These are phyloP conservation scores for Hamamelis virginiana DNA, from an alignment of 164 flowering plant genomes.

Conservation along the genomic window DNA sequence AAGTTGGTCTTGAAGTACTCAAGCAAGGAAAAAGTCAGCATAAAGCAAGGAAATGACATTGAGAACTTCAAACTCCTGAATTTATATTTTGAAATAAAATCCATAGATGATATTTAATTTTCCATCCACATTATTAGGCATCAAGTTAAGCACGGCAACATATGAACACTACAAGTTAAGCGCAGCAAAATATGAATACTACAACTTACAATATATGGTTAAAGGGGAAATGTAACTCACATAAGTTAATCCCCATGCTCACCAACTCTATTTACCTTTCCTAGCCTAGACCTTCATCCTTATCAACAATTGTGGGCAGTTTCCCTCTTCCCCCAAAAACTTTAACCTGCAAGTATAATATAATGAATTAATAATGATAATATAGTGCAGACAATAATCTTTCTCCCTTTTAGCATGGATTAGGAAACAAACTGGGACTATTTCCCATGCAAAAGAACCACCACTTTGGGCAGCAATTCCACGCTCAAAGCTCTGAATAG, in stretches of 20 bases:
- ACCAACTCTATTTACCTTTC: conserved; percentile 46
- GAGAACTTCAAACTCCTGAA: neutral
- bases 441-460: conserved; percentile 63
- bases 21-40: neutral
- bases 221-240: neutral
- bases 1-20: neutral
- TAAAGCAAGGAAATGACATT: neutral
- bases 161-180: no score
- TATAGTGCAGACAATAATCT: neutral
- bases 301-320: conserved; percentile 48
- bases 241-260: neutral
- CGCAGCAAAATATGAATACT: neutral
- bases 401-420: neutral
- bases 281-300: no score
- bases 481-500: conserved; percentile 57
- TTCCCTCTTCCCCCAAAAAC: conserved; percentile 69
- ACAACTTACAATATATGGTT: neutral
- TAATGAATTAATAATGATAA: neutral
- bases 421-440: conserved; percentile 41
- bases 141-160: neutral
- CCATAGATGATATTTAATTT: no score
- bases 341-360: conserved; percentile 50
- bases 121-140: no score
- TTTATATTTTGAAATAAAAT: no score
- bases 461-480: no score